Percentiles rank a stretch among this genome's conserved stretches.
These are phyloP conservation scores for Boletus rubroflammeus DNA, from an alignment of 768 basidiomycete species.

Conservation along the genomic window DNA sequence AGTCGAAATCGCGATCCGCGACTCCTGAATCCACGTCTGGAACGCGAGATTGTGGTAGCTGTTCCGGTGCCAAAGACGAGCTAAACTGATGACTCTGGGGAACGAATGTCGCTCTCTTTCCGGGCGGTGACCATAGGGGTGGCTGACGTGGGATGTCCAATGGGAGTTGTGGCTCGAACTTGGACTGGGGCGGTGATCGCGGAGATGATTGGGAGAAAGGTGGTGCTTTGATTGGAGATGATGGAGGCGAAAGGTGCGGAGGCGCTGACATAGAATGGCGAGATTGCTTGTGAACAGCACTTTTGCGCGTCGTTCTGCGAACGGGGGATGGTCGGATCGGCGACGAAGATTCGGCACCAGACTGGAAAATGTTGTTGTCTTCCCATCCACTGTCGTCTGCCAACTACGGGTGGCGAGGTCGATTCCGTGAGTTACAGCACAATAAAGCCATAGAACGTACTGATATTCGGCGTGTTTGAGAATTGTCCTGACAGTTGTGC, in stretches of 20 bases:
- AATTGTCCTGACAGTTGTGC: slow-evolving; percentile 43
- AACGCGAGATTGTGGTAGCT: slow-evolving; percentile 3
- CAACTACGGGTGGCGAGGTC: slow-evolving; percentile 19
- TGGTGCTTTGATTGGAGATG: slow-evolving; percentile 36
- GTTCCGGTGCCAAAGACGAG: slow-evolving; percentile 11
- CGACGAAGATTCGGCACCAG: slow-evolving; percentile 85
- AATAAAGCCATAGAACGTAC: slow-evolving; percentile 33
- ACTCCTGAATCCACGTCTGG: slow-evolving; percentile 3
- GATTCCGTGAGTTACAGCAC: slow-evolving; percentile 1
- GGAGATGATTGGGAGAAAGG: slow-evolving; percentile 20
- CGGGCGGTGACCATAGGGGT: slow-evolving; percentile 12
- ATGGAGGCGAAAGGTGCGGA: slow-evolving; percentile 47
- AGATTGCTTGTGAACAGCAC: slow-evolving; percentile 42
- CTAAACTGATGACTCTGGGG: slow-evolving; percentile 20
- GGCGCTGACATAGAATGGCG: slow-evolving; percentile 74
- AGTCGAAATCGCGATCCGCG: neutral
- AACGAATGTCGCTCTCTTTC: slow-evolving; percentile 10
- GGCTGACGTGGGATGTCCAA: slow-evolving; percentile 33
- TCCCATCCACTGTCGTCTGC: slow-evolving; percentile 83
- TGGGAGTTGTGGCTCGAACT: slow-evolving; percentile 54
- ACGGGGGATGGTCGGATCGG: slow-evolving; percentile 62
- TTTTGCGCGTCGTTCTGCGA: slow-evolving; percentile 42
- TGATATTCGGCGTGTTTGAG: slow-evolving; percentile 55
- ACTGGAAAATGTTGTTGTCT: slow-evolving; percentile 87
- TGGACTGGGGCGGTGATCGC: slow-evolving; percentile 50